phyloP scores from a whole-genome alignment of 139 green algal species.

The Coelastrella sp. region DNA sequence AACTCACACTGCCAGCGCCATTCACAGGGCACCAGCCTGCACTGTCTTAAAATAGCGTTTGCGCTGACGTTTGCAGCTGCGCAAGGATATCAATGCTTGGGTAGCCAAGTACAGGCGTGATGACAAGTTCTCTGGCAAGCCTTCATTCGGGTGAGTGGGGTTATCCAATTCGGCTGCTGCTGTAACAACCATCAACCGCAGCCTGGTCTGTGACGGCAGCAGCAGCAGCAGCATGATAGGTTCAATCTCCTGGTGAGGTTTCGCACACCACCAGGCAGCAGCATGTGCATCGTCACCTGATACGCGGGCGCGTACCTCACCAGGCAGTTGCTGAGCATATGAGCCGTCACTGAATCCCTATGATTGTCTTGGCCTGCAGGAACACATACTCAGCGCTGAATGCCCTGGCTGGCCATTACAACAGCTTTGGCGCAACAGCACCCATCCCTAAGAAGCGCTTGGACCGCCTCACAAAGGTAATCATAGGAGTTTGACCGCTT shows the following conservation, averaged over 20 bases:
- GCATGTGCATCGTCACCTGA: no score
- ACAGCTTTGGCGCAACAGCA: constrained; percentile 87
- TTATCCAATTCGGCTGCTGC: background rate
- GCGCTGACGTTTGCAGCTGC: no score
- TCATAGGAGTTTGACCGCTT: no score
- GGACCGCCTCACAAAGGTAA: constrained; percentile 89
- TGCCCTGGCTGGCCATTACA: constrained; percentile 92
- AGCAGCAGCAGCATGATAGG: background rate
- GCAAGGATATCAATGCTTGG: constrained; percentile 88
- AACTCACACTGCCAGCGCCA: no score
- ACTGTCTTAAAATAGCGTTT: no score
- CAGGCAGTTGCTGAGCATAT: no score
- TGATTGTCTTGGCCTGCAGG: constrained; percentile 54
- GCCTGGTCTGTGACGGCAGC: background rate
- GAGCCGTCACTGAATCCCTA: no score
- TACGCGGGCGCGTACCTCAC: no score
- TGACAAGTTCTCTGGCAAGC: constrained; percentile 76
- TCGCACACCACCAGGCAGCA: no score
- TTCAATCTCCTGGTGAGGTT: no score
- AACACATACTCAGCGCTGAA: constrained; percentile 94
- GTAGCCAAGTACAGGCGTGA: constrained; percentile 89
- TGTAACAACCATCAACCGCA: background rate
- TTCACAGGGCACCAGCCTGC: no score
- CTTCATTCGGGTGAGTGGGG: constrained; percentile 83
- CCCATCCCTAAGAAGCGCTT: constrained; percentile 95